Evolutionary conservation across 306 rosid genomes (phyloP).

Genomic region (Begonia fuchsioides): DNA sequence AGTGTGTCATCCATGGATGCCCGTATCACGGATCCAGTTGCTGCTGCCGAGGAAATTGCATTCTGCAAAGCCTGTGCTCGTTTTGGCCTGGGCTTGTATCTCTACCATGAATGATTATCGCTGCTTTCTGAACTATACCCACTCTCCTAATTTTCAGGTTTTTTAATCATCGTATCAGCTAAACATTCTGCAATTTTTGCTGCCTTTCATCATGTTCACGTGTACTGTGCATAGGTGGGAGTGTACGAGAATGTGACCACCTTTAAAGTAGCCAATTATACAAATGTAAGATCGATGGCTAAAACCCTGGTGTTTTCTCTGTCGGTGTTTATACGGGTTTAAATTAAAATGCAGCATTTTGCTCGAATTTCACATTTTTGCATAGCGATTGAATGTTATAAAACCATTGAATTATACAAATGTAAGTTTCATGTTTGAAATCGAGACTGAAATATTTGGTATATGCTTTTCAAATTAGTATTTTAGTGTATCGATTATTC

Average conservation of each 20-base stretch:
- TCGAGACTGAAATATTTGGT: too few relatives aligned
- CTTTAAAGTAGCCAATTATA: not conserved
- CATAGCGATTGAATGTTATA: too few relatives aligned
- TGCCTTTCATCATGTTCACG: not conserved
- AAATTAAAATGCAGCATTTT: too few relatives aligned
- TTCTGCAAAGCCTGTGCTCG: constrained; percentile 96
- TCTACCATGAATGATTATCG: constrained; percentile 64
- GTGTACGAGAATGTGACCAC: not conserved
- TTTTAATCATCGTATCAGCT: not conserved
- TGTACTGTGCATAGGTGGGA: not conserved
- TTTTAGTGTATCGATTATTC: too few relatives aligned
- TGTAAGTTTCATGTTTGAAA: too few relatives aligned
- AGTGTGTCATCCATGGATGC: constrained; percentile 44
- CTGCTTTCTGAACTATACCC: not conserved
- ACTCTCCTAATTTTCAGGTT: not conserved
- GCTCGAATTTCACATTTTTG: too few relatives aligned
- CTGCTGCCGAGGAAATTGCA: constrained; percentile 93
- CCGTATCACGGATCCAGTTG: constrained; percentile 56
- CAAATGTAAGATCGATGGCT: not conserved
- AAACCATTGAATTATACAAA: too few relatives aligned
- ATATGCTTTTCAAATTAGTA: too few relatives aligned
- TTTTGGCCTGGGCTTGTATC: constrained; percentile 91
- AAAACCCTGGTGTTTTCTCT: too few relatives aligned
- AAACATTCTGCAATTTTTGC: not conserved
- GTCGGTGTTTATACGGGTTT: too few relatives aligned